Evolutionary conservation across 2,329 filamentous ascomycete genomes (phyloP).

Genomic region (Berkeleyomyces rouxiae): DNA sequence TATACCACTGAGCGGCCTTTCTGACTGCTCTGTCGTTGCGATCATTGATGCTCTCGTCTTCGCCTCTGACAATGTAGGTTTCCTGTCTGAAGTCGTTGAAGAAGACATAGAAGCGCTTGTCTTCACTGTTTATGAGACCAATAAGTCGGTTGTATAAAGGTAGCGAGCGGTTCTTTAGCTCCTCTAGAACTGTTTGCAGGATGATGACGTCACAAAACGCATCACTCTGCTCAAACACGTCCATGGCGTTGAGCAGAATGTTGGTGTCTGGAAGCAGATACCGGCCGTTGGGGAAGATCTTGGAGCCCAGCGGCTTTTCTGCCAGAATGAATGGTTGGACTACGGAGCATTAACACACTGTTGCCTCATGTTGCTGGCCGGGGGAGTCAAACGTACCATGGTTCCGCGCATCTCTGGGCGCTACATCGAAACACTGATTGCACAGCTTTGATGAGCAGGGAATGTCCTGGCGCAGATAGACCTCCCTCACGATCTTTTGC

Average conservation of each 20-base stretch:
- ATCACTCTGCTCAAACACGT: slow-evolving; percentile 80
- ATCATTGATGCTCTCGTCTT: slow-evolving; percentile 84
- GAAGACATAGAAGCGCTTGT: slow-evolving; percentile 96
- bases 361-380: not conserved
- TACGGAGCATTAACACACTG: not conserved
- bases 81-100: slow-evolving; percentile 97
- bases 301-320: slow-evolving; percentile 71
- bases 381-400: slow-evolving; percentile 39
- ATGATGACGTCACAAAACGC: slow-evolving; percentile 96
- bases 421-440: slow-evolving; percentile 52
- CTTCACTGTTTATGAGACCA: slow-evolving; percentile 80
- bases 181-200: slow-evolving; percentile 88
- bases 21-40: slow-evolving; percentile 87
- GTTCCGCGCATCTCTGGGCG: slow-evolving; percentile 64
- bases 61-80: slow-evolving; percentile 61
- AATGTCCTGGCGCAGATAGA: slow-evolving; percentile 92
- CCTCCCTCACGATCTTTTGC: slow-evolving; percentile 93
- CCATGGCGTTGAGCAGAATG: slow-evolving; percentile 87
- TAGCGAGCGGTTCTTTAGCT: slow-evolving; percentile 81
- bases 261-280: slow-evolving; percentile 96
- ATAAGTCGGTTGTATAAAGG: slow-evolving; percentile 90
- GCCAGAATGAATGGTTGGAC: slow-evolving; percentile 76
- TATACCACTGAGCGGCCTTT: slow-evolving; percentile 77
- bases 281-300: slow-evolving; percentile 67
- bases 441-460: slow-evolving; percentile 91